phyloP scores from a whole-genome alignment of 345 rosid genomes.

The Isatis tinctoria region DNA sequence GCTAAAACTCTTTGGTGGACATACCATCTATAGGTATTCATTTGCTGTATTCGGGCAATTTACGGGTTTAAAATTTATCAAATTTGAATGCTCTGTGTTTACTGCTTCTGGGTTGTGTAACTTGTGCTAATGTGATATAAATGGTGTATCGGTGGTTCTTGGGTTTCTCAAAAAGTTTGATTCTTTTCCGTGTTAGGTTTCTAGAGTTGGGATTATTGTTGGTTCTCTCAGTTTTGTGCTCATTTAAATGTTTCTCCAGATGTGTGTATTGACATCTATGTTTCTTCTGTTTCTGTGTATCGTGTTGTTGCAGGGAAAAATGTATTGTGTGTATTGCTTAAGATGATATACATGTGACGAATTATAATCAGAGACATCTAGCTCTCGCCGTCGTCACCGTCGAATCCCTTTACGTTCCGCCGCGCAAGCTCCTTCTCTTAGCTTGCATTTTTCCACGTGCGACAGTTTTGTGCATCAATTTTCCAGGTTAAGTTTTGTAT shows the following conservation, averaged over 20 bases:
- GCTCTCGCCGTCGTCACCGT: slow-evolving; percentile 5
- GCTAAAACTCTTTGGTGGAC: slow-evolving; percentile 67
- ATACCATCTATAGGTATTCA: slow-evolving; percentile 55
- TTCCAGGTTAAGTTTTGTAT: neutral
- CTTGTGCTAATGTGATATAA: no score
- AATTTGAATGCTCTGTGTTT: no score
- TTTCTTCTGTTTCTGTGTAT: no score
- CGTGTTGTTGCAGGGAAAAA: slow-evolving; percentile 47
- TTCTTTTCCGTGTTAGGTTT: neutral
- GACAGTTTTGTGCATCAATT: neutral
- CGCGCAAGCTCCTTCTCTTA: neutral
- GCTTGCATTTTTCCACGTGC: neutral
- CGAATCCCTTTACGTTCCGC: neutral
- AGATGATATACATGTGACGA: slow-evolving; percentile 55
- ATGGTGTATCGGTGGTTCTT: no score
- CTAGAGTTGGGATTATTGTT: neutral
- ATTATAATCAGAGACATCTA: slow-evolving; percentile 9
- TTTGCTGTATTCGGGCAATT: neutral
- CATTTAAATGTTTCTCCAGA: neutral
- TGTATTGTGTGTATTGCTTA: slow-evolving; percentile 60
- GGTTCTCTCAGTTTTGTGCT: neutral
- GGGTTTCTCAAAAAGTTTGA: neutral
- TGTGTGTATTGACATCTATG: neutral
- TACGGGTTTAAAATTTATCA: no score
- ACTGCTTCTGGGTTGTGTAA: no score